These are phyloP conservation scores for Penicillium decumbens DNA, from an alignment of 2,329 filamentous ascomycete genomes.

Conservation along the genomic window DNA sequence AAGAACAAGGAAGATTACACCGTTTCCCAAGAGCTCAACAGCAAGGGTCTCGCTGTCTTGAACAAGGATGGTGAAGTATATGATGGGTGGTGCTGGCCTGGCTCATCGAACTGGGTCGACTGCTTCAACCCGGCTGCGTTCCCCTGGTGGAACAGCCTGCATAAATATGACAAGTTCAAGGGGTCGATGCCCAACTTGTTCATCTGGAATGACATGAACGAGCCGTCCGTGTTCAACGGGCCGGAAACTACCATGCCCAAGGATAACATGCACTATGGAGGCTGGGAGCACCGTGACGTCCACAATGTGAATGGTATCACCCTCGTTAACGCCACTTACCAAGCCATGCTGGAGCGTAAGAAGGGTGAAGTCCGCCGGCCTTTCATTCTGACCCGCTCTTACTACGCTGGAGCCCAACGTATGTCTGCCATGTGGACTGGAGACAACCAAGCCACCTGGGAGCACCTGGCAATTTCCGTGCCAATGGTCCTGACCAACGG, in stretches of 20 bases:
- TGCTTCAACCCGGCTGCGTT: constrained; percentile 89
- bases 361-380: constrained; percentile 80
- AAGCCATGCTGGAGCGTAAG: constrained; percentile 77
- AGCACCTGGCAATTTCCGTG: constrained; percentile 78
- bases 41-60: constrained; percentile 74
- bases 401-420: constrained; percentile 86
- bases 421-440: constrained; percentile 97
- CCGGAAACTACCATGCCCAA: constrained; percentile 98
- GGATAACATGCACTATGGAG: constrained; percentile 85
- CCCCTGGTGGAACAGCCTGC: constrained; percentile 86
- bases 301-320: constrained; percentile 96
- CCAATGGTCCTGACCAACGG: constrained; percentile 94
- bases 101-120: constrained; percentile 93
- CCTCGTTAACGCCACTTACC: constrained; percentile 87
- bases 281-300: constrained; percentile 95
- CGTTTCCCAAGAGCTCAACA: constrained; percentile 75
- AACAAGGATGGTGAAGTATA: constrained; percentile 87
- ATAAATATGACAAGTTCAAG: constrained; percentile 83
- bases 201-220: constrained; percentile 99
- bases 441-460: constrained; percentile 92
- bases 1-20: constrained; percentile 80
- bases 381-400: constrained; percentile 88
- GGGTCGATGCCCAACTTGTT: constrained; percentile 82
- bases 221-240: constrained; percentile 97
- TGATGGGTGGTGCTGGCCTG: constrained; percentile 98